Conservation (phyloP, 176 grass and related monocot species). For the Urochloa ruziziensis region DNA sequence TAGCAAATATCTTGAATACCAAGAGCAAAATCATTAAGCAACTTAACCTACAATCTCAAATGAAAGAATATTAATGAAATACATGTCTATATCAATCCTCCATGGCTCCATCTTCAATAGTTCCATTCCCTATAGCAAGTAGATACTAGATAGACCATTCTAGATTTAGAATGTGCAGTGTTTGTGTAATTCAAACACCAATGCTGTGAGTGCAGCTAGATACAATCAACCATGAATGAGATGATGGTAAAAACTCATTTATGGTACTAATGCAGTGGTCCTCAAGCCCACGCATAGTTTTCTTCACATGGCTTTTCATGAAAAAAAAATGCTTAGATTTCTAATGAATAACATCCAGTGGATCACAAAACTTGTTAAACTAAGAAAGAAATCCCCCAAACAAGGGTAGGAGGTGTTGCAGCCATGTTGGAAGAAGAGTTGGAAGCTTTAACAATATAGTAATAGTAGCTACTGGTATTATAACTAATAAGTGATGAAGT, state of each 20-base stretch:
- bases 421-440: background rate
- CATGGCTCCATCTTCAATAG: background rate
- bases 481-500: background rate
- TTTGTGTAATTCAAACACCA: background rate
- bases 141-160: background rate
- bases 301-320: background rate
- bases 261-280: background rate
- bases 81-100: background rate
- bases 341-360: background rate
- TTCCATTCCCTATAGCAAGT: background rate
- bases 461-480: background rate
- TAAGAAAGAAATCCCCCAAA: too few species aligned
- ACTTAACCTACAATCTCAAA: background rate
- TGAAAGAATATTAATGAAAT: background rate
- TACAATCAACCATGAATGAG: slow-evolving; percentile 4
- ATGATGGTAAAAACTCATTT: background rate
- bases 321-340: slow-evolving; percentile 8
- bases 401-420: background rate
- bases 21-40: background rate
- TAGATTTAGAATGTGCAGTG: background rate
- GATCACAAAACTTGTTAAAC: background rate
- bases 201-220: background rate
- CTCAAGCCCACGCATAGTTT: background rate
- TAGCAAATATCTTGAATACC: background rate
- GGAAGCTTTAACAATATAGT: background rate